Conservation (phyloP, 2,329 filamentous ascomycete species). For the Fusarium sp. region DNA sequence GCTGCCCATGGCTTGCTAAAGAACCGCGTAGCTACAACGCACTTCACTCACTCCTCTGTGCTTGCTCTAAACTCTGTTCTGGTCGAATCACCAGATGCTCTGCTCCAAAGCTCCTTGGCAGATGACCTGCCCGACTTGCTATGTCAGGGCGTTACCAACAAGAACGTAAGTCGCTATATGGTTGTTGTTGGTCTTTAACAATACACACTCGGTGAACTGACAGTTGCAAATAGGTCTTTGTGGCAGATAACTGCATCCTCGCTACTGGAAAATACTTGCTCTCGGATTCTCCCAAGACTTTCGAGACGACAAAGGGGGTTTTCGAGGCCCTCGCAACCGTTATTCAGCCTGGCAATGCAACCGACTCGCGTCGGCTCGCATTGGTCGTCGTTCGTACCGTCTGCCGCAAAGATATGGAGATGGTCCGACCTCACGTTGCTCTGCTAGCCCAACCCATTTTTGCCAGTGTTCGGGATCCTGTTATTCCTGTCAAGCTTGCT, state of each 20-base stretch:
- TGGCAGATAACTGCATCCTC: slow-evolving; percentile 89
- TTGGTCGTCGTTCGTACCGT: slow-evolving; percentile 91
- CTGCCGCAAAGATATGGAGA: slow-evolving; percentile 81
- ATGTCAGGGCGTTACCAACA: slow-evolving; percentile 81
- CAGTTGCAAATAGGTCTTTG: slow-evolving; percentile 70
- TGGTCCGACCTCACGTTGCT: slow-evolving; percentile 84
- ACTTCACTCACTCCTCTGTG: slow-evolving; percentile 82
- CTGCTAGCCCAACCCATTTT: slow-evolving; percentile 88
- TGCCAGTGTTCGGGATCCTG: slow-evolving; percentile 86
- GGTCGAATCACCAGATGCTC: slow-evolving; percentile 78
- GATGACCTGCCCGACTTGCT: slow-evolving; percentile 84
- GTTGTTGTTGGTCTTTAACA: no score
- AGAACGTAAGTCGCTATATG: slow-evolving; percentile 70
- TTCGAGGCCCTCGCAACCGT: slow-evolving; percentile 82
- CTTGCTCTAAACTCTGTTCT: slow-evolving; percentile 91
- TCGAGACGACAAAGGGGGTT: slow-evolving; percentile 82
- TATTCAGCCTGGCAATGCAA: slow-evolving; percentile 81
- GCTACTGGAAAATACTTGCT: slow-evolving; percentile 93
- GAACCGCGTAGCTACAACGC: slow-evolving; percentile 81
- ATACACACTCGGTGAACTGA: not conserved
- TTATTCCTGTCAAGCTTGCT: slow-evolving; percentile 95
- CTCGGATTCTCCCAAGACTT: slow-evolving; percentile 74
- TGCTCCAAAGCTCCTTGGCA: slow-evolving; percentile 74
- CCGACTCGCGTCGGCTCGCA: slow-evolving; percentile 86
- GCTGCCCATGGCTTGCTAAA: slow-evolving; percentile 71